phyloP scores from a whole-genome alignment of 495 filamentous ascomycete species.

The Trichoderma parareesei region DNA sequence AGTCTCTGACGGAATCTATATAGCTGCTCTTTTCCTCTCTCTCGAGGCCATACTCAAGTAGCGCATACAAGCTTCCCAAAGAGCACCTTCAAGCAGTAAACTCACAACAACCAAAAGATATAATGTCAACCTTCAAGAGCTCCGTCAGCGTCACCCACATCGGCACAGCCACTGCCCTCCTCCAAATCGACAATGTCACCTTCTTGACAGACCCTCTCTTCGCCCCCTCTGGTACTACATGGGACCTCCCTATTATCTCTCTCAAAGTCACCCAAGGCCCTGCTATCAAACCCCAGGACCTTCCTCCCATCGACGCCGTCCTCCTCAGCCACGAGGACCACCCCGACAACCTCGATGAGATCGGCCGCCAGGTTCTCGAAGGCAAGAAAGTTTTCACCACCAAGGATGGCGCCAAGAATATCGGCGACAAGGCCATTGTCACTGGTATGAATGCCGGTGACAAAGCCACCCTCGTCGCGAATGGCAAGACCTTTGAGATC shows the following conservation, averaged over 20 bases:
- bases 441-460: slow-evolving; percentile 28
- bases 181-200: slow-evolving; percentile 38
- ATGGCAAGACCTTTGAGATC: slow-evolving; percentile 38
- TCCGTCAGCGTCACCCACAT: slow-evolving; percentile 36
- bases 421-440: slow-evolving; percentile 35
- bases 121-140: slow-evolving; percentile 14
- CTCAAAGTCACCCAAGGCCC: slow-evolving; percentile 30
- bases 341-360: slow-evolving; percentile 43
- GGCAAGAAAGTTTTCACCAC: slow-evolving; percentile 45
- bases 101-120: neutral
- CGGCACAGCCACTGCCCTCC: slow-evolving; percentile 43
- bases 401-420: slow-evolving; percentile 36
- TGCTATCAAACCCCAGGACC: slow-evolving; percentile 27
- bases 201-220: slow-evolving; percentile 50
- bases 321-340: slow-evolving; percentile 51
- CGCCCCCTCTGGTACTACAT: slow-evolving; percentile 34
- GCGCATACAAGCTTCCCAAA: neutral
- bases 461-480: slow-evolving; percentile 17
- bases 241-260: slow-evolving; percentile 21
- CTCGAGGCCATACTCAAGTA: neutral
- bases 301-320: slow-evolving; percentile 44
- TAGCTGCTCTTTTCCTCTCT: too few relatives aligned
- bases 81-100: neutral
- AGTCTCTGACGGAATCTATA: too few relatives aligned
- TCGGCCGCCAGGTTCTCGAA: slow-evolving; percentile 33